A percentile compares a stretch with the other conserved stretches of the same genome.
Conservation (phyloP, 495 filamentous ascomycete species). For the Daldinia childiae region DNA sequence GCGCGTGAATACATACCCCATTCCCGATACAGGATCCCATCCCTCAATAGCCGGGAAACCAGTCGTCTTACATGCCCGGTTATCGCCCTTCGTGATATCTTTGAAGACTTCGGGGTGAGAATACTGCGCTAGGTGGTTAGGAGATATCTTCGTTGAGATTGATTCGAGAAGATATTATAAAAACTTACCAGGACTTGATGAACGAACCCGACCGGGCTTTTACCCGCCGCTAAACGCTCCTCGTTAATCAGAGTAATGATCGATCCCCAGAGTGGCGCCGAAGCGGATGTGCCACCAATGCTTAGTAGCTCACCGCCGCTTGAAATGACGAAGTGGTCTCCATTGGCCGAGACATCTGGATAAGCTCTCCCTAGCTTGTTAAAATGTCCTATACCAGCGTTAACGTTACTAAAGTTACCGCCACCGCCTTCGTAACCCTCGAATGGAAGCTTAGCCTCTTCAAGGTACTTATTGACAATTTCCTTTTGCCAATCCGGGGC, state of each 20-base stretch:
- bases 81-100: constrained; percentile 68
- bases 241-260: constrained; percentile 72
- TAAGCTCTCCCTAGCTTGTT: constrained; percentile 66
- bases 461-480: constrained; percentile 62
- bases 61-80: constrained; percentile 65
- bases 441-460: constrained; percentile 53
- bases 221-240: constrained; percentile 63
- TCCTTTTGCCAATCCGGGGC: constrained; percentile 65
- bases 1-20: constrained; percentile 54
- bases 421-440: constrained; percentile 48
- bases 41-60: constrained; percentile 63
- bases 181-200: constrained; percentile 62
- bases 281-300: constrained; percentile 50
- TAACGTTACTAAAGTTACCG: constrained; percentile 37
- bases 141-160: not conserved
- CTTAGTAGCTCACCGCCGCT: constrained; percentile 59
- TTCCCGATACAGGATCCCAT: constrained; percentile 71
- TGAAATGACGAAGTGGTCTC: constrained; percentile 64
- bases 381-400: constrained; percentile 47
- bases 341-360: constrained; percentile 69
- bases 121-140: constrained; percentile 50
- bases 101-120: constrained; percentile 66
- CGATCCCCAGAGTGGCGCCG: constrained; percentile 49
- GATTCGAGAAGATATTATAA: not conserved
- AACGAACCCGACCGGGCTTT: constrained; percentile 68